Evolutionary conservation across 129 eudicot species (phyloP).

Genomic region (Gnaphalium uliginosum): DNA sequence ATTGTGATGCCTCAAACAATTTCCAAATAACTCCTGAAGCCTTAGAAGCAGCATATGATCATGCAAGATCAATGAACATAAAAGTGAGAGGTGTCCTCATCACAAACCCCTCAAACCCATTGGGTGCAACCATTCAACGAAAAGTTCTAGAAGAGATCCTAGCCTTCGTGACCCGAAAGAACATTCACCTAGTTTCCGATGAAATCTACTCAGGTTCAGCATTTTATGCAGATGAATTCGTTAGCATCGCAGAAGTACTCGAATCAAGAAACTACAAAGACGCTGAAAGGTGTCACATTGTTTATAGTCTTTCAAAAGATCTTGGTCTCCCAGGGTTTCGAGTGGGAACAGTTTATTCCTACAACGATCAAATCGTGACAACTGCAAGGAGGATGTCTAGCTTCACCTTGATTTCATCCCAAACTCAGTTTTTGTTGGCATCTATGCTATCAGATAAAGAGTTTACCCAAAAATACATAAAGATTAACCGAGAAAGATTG

Average conservation of each 20-base stretch:
- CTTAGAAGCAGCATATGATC: conserved; percentile 66
- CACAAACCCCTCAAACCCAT: conserved; percentile 92
- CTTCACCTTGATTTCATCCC: conserved; percentile 85
- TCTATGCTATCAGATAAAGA: conserved; percentile 67
- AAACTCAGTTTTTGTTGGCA: conserved; percentile 82
- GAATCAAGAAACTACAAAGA: conserved; percentile 53
- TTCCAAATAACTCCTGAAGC: conserved; percentile 75
- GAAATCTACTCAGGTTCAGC: conserved; percentile 96
- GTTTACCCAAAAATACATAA: conserved; percentile 62
- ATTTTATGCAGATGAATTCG: conserved; percentile 57
- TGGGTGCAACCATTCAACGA: conserved; percentile 77
- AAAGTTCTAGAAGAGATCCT: conserved; percentile 55
- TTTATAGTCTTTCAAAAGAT: conserved; percentile 87
- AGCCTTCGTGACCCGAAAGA: conserved; percentile 55
- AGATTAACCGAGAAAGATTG: conserved; percentile 66
- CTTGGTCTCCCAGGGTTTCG: conserved; percentile 91
- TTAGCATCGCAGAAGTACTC: conserved; percentile 77
- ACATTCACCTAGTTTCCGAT: conserved; percentile 87
- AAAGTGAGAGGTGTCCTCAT: conserved; percentile 77
- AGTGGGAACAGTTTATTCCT: conserved; percentile 80
- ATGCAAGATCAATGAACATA: conserved; percentile 60
- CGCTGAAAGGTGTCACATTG: conserved; percentile 85
- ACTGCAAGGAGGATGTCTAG: conserved; percentile 97
- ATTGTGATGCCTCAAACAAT: conserved; percentile 83
- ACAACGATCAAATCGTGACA: conserved; percentile 79